These are phyloP conservation scores for Hymenoscyphus infarciens DNA, from an alignment of 2,329 filamentous ascomycete genomes.

Conservation along the genomic window DNA sequence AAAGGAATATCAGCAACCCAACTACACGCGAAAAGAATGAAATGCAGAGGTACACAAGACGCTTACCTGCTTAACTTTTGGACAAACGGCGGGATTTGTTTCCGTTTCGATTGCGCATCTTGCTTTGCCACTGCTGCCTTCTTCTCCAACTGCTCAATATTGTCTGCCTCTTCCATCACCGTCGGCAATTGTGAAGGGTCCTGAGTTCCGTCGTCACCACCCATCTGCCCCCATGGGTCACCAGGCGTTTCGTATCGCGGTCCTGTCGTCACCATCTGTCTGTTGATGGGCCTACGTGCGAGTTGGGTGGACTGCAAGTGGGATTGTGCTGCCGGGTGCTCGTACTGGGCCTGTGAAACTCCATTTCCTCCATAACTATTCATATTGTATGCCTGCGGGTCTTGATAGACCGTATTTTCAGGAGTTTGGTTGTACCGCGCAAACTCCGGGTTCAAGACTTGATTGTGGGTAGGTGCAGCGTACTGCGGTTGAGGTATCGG, in stretches of 20 bases:
- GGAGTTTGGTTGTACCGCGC: conserved; percentile 48
- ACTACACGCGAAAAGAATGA: conserved; percentile 22
- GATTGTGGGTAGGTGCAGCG: conserved; percentile 37
- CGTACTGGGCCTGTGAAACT: conserved; percentile 27
- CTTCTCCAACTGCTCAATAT: conserved; percentile 74
- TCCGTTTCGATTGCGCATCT: conserved; percentile 84
- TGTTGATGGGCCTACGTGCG: conserved; percentile 33
- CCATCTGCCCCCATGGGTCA: conserved; percentile 41
- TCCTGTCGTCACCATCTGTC: conserved; percentile 32
- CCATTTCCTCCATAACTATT: conserved; percentile 24
- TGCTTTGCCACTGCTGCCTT: conserved; percentile 78
- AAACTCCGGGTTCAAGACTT: conserved; percentile 49
- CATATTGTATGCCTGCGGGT: conserved; percentile 33
- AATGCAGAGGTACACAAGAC: conserved; percentile 6
- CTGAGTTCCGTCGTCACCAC: conserved; percentile 35
- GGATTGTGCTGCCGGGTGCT: conserved; percentile 22
- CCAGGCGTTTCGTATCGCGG: conserved; percentile 31
- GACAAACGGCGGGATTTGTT: conserved; percentile 96
- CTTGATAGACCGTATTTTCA: conserved; percentile 35
- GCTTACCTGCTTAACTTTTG: conserved; percentile 93
- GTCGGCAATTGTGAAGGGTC: conserved; percentile 38
- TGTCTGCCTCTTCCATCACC: conserved; percentile 57
- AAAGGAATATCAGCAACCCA: conserved; percentile 27
- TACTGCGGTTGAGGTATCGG: conserved; percentile 48
- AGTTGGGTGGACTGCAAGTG: conserved; percentile 30